Percentiles rank a stretch among this genome's conserved stretches.
Conservation (phyloP, 2,329 filamentous ascomycete species). For the Ceratocystis diversiconidia region DNA sequence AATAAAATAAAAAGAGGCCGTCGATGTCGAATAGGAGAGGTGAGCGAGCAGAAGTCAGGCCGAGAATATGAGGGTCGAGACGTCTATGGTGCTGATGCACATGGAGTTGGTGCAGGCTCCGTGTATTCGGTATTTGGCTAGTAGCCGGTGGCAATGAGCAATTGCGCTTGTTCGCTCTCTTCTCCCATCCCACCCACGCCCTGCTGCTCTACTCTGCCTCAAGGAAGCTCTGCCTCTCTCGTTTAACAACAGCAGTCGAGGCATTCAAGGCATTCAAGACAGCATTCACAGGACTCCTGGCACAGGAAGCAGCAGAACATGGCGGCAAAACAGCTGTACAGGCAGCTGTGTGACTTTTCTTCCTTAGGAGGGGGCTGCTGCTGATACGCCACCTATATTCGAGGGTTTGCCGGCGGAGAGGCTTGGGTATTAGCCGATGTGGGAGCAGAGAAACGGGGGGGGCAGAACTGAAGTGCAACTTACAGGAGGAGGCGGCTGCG, state of each 20-base stretch:
- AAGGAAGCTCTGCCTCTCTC: background rate
- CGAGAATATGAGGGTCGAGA: too few species aligned
- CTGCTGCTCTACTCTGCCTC: background rate
- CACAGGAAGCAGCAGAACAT: conserved; percentile 34
- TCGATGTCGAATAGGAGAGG: background rate
- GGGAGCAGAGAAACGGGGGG: background rate
- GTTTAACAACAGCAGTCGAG: conserved; percentile 28
- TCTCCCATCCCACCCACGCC: background rate
- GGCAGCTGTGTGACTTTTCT: conserved; percentile 31
- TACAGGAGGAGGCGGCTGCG: conserved; percentile 12
- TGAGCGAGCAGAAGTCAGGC: too few species aligned
- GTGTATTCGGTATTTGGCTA: too few species aligned
- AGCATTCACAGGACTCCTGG: conserved; percentile 32
- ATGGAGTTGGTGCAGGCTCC: too few species aligned
- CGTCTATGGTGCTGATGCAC: too few species aligned
- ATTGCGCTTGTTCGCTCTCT: background rate
- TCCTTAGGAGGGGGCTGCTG: conserved; percentile 24
- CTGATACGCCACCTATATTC: conserved; percentile 26
- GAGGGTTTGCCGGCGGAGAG: background rate
- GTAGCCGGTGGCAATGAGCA: too few species aligned
- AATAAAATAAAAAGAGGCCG: background rate
- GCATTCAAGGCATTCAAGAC: conserved; percentile 30
- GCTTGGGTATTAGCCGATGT: background rate
- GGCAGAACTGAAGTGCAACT: background rate
- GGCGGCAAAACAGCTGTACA: conserved; percentile 31